phyloP scores from a whole-genome alignment of 2,329 filamentous ascomycete species.

The Aspergillus sclerotialis region DNA sequence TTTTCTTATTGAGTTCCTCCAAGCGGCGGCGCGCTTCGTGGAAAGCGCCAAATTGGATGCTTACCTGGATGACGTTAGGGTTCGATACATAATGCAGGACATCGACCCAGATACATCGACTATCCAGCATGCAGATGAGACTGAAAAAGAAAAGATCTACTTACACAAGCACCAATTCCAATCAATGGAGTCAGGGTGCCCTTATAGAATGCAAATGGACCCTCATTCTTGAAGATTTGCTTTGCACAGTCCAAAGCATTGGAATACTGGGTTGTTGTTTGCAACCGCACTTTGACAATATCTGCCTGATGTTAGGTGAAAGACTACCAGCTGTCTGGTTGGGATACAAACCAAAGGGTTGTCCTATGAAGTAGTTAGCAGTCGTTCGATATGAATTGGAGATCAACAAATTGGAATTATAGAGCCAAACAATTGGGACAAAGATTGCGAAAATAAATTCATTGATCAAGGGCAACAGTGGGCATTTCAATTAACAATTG shows the following conservation, averaged over 20 bases:
- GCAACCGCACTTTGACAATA: constrained; percentile 95
- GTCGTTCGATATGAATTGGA: not conserved
- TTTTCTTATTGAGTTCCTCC: constrained; percentile 62
- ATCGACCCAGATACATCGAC: too few species aligned
- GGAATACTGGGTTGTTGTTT: constrained; percentile 77
- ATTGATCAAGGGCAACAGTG: too few species aligned
- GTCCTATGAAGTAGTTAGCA: constrained; percentile 42
- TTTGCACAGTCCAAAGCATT: constrained; percentile 73
- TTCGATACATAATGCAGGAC: too few species aligned
- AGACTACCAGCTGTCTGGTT: constrained; percentile 1
- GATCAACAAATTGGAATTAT: not conserved
- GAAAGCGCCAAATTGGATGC: constrained; percentile 97
- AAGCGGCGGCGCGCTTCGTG: constrained; percentile 83
- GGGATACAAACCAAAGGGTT: constrained; percentile 54
- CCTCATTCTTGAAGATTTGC: constrained; percentile 82
- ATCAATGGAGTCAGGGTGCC: constrained; percentile 90
- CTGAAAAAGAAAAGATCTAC: constrained; percentile 10
- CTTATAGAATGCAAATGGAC: constrained; percentile 92
- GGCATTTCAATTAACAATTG: too few species aligned
- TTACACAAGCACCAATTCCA: constrained; percentile 89
- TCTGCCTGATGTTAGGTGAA: constrained; percentile 44
- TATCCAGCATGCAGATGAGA: not conserved
- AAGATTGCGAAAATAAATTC: too few species aligned
- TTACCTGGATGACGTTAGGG: constrained; percentile 42
- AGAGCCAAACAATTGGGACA: constrained; percentile 7